These are phyloP conservation scores for Zygosaccharomyces pseudobailii DNA, from an alignment of 1,139 yeast genomes.

Conservation along the genomic window DNA sequence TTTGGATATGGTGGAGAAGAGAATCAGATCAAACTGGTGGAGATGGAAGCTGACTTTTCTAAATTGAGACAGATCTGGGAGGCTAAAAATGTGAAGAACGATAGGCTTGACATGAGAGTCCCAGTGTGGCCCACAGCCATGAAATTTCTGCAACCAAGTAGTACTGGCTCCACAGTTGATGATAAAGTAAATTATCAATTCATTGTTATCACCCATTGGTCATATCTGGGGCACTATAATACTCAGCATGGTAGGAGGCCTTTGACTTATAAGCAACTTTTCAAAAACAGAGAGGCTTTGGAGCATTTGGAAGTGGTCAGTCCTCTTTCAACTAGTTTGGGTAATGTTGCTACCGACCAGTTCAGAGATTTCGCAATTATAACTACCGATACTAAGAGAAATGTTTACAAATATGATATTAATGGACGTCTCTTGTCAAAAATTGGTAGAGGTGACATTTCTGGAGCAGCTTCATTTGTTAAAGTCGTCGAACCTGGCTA, in stretches of 20 bases:
- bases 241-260: constrained; percentile 61
- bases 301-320: constrained; percentile 19
- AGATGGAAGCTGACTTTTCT: constrained; percentile 34
- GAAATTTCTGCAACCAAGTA: constrained; percentile 38
- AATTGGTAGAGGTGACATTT: constrained; percentile 40
- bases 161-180: constrained; percentile 28
- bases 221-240: constrained; percentile 50
- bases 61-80: constrained; percentile 41
- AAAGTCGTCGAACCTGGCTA: constrained; percentile 22
- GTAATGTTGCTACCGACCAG: constrained; percentile 19
- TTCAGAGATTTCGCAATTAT: constrained; percentile 20
- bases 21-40: constrained; percentile 53
- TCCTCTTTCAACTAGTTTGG: constrained; percentile 15
- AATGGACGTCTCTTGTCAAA: constrained; percentile 42
- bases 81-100: constrained; percentile 64
- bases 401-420: constrained; percentile 49
- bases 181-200: constrained; percentile 36
- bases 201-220: constrained; percentile 52
- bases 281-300: constrained; percentile 34
- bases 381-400: constrained; percentile 29
- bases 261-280: constrained; percentile 34
- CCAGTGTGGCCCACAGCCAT: constrained; percentile 52
- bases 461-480: constrained; percentile 40
- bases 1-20: constrained; percentile 77
- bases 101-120: constrained; percentile 57